phyloP scores from a whole-genome alignment of 805 yeast species.

The Lachancea fermentati region DNA sequence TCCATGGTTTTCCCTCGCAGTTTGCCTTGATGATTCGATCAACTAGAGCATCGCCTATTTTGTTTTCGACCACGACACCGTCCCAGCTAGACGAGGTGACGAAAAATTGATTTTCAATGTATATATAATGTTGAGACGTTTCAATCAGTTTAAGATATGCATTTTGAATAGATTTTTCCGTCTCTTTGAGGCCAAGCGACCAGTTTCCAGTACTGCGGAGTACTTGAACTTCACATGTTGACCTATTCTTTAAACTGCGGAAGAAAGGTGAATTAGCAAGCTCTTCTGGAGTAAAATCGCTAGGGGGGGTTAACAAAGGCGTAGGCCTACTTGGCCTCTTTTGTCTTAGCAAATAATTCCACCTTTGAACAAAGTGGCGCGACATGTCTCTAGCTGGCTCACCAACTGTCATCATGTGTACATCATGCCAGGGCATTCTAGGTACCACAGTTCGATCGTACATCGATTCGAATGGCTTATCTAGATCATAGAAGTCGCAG shows the following conservation, averaged over 20 bases:
- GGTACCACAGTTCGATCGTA: conserved; percentile 77
- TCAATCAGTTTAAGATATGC: conserved; percentile 90
- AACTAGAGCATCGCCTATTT: conserved; percentile 92
- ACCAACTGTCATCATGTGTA: conserved; percentile 92
- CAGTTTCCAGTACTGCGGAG: conserved; percentile 86
- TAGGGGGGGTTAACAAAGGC: conserved; percentile 87
- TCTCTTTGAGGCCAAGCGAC: conserved; percentile 84
- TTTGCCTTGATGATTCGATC: conserved; percentile 90
- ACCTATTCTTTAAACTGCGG: conserved; percentile 43
- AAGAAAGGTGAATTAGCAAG: conserved; percentile 45
- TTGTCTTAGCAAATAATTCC: conserved; percentile 91
- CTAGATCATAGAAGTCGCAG: conserved; percentile 74
- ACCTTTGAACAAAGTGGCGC: conserved; percentile 93
- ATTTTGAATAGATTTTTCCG: conserved; percentile 85
- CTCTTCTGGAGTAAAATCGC: conserved; percentile 75
- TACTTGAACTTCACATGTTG: conserved; percentile 89
- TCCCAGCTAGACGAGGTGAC: conserved; percentile 83
- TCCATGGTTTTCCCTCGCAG: conserved; percentile 72
- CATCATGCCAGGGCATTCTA: conserved; percentile 99
- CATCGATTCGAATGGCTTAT: conserved; percentile 87
- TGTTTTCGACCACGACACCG: conserved; percentile 76
- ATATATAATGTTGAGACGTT: conserved; percentile 85
- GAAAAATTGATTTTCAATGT: conserved; percentile 94
- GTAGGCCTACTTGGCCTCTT: conserved; percentile 93
- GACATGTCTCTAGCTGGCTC: conserved; percentile 90